Percentiles rank a stretch among this genome's conserved stretches.
phyloP scores from a whole-genome alignment of 1,139 yeast genomes.

The Geotrichum klebahnii region DNA sequence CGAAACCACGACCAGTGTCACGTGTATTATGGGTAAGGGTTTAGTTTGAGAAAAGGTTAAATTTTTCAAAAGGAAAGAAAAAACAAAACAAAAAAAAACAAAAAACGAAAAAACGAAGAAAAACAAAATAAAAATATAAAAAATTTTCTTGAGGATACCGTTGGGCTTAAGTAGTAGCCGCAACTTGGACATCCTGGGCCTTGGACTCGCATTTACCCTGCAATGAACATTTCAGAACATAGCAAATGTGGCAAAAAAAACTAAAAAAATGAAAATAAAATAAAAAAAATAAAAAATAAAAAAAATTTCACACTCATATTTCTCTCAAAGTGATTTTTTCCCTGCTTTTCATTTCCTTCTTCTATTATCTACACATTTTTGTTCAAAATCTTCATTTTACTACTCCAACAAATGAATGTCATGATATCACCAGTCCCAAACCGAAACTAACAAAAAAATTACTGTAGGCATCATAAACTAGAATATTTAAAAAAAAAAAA shows the following conservation, averaged over 20 bases:
- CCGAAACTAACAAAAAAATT: not conserved
- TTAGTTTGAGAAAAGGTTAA: not conserved
- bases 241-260: conserved; percentile 2
- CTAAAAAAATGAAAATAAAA: not conserved
- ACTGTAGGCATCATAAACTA: not conserved
- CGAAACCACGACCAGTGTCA: conserved; percentile 8
- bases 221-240: not conserved
- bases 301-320: not conserved
- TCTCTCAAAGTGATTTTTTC: too few relatives aligned
- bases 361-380: too few relatives aligned
- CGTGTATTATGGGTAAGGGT: conserved; percentile 6
- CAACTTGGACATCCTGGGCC: conserved; percentile 3
- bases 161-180: conserved; percentile 14
- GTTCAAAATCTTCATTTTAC: too few relatives aligned
- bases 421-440: not conserved
- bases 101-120: too few relatives aligned
- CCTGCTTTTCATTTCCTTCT: not conserved
- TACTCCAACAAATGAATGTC: too few relatives aligned
- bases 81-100: conserved; percentile 10
- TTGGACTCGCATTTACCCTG: not conserved
- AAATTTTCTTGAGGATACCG: conserved; percentile 12
- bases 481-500: not conserved
- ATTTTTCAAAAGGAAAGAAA: not conserved
- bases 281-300: not conserved
- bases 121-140: too few relatives aligned